Evolutionary conservation across 331 rosid species (phyloP).

Genomic region (Rosa hybrid): DNA sequence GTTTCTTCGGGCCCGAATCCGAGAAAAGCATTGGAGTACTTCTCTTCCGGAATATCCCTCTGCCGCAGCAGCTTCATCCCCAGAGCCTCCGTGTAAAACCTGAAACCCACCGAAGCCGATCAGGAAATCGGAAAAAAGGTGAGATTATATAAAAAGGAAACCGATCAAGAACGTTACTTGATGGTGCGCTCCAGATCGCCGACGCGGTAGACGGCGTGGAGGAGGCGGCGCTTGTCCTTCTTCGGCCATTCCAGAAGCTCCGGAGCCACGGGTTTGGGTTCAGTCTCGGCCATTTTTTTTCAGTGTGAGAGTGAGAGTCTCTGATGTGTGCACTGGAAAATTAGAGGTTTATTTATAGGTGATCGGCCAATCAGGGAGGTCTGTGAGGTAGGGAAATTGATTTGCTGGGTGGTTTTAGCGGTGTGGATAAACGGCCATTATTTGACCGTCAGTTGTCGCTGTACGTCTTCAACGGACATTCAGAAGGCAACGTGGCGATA

Average conservation of each 20-base stretch:
- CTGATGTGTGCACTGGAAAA: neutral
- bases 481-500: neutral
- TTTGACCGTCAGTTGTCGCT: neutral
- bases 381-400: neutral
- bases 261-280: slow-evolving; percentile 46
- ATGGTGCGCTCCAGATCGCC: slow-evolving; percentile 97
- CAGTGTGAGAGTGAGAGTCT: neutral
- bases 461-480: neutral
- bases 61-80: slow-evolving; percentile 87
- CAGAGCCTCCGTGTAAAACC: slow-evolving; percentile 84
- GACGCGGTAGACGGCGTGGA: slow-evolving; percentile 93
- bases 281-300: slow-evolving; percentile 63
- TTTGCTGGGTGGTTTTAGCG: neutral
- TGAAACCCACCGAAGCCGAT: neutral
- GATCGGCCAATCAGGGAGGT: neutral
- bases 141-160: neutral
- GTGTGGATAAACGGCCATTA: neutral
- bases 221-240: slow-evolving; percentile 82
- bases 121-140: neutral
- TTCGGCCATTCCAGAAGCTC: slow-evolving; percentile 85
- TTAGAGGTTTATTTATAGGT: neutral
- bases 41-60: slow-evolving; percentile 90
- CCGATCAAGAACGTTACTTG: slow-evolving; percentile 47
- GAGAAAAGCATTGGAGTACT: slow-evolving; percentile 83
- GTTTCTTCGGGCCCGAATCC: slow-evolving; percentile 84